These are phyloP conservation scores for Saxophila tyrrhenica DNA, from an alignment of 495 filamentous ascomycete genomes.

Conservation along the genomic window DNA sequence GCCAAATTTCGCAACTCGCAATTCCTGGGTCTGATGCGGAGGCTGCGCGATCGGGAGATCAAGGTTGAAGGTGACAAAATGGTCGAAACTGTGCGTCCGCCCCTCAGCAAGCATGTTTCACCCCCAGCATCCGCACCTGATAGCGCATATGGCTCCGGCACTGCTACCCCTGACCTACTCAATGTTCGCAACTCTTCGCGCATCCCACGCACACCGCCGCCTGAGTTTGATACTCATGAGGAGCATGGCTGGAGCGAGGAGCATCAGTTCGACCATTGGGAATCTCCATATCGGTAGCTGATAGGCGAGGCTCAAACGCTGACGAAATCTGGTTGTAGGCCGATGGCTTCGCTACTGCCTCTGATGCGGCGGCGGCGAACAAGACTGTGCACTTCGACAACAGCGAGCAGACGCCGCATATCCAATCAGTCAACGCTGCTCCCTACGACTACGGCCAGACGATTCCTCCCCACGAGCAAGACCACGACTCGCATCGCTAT, in stretches of 20 bases:
- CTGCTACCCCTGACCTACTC: constrained; percentile 1
- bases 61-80: constrained; percentile 32
- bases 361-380: no score
- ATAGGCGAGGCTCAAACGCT: background rate
- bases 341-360: no score
- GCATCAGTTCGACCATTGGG: constrained; percentile 16
- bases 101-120: background rate
- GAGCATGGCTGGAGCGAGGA: constrained; percentile 6
- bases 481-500: constrained; percentile 5
- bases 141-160: constrained; percentile 14
- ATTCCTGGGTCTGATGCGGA: constrained; percentile 66
- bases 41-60: constrained; percentile 30
- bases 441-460: constrained; percentile 9
- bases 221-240: constrained; percentile 16
- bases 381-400: constrained; percentile 12
- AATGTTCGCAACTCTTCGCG: constrained; percentile 1
- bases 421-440: constrained; percentile 7
- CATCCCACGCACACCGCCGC: background rate
- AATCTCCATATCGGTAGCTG: constrained; percentile 7
- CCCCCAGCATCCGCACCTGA: constrained; percentile 1
- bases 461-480: constrained; percentile 11
- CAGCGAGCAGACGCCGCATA: constrained; percentile 14
- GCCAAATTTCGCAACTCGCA: constrained; percentile 68
- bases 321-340: background rate
- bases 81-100: constrained; percentile 25